phyloP scores from a whole-genome alignment of 768 basidiomycete genomes.

The Suillus weaverae region DNA sequence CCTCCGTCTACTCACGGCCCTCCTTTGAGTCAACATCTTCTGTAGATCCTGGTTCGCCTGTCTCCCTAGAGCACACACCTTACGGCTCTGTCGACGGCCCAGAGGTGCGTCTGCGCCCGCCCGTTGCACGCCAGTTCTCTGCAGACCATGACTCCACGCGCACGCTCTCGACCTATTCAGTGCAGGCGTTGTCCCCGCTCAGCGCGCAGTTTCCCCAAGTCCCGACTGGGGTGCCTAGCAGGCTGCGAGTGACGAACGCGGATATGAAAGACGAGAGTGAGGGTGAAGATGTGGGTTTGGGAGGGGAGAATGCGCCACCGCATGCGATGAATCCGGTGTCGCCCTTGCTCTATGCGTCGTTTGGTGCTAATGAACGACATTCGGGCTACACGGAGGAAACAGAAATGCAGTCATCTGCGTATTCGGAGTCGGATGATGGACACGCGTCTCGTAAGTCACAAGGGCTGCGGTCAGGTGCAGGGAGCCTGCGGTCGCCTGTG shows the following conservation, averaged over 20 bases:
- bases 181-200: constrained; percentile 19
- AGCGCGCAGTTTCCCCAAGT: constrained; percentile 34
- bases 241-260: constrained; percentile 28
- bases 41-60: neutral
- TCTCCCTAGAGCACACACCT: neutral
- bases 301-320: constrained; percentile 5
- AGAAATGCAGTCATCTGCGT: constrained; percentile 17
- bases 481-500: constrained; percentile 15
- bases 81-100: constrained; percentile 5
- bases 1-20: constrained; percentile 17
- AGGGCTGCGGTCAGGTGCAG: constrained; percentile 9
- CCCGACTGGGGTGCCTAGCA: constrained; percentile 30
- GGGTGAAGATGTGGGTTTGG: constrained; percentile 10
- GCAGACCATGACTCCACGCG: constrained; percentile 15
- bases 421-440: constrained; percentile 30
- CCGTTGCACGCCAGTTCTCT: constrained; percentile 23
- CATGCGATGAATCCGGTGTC: constrained; percentile 22
- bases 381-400: constrained; percentile 23
- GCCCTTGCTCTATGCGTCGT: constrained; percentile 42
- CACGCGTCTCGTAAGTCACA: constrained; percentile 17
- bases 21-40: constrained; percentile 26
- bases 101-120: constrained; percentile 18
- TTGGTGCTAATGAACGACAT: constrained; percentile 36
- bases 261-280: constrained; percentile 1
- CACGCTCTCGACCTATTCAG: constrained; percentile 17